Evolutionary conservation across 106 monocot species (phyloP).

Genomic region (Platanthera zijinensis): DNA sequence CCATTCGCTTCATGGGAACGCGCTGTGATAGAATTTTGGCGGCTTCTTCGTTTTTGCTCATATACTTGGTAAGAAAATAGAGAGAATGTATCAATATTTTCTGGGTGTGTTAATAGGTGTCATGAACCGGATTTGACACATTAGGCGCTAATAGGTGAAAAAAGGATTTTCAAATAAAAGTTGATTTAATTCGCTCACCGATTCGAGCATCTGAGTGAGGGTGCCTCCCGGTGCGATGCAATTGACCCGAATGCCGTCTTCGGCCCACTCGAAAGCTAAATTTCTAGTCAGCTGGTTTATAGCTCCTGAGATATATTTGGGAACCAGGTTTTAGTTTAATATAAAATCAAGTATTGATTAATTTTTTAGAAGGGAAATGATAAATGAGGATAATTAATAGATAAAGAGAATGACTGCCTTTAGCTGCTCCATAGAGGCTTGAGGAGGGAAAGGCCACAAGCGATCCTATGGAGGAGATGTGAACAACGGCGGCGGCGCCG

Average conservation of each 20-base stretch:
- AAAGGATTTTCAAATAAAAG: background rate
- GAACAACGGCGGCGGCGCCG: slow-evolving; percentile 6
- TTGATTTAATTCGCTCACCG: background rate
- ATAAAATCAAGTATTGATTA: too few species aligned
- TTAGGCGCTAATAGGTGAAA: too few species aligned
- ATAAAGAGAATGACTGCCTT: background rate
- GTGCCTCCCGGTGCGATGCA: slow-evolving; percentile 8
- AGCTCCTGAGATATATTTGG: background rate
- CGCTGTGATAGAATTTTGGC: background rate
- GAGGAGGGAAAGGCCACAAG: background rate
- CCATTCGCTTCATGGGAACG: slow-evolving; percentile 9
- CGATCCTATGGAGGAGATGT: slow-evolving; percentile 15
- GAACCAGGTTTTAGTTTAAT: background rate
- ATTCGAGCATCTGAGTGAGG: background rate
- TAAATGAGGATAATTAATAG: background rate
- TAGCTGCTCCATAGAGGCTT: slow-evolving; percentile 11
- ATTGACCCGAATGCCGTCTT: slow-evolving; percentile 8
- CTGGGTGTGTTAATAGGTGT: too few species aligned
- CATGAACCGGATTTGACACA: too few species aligned
- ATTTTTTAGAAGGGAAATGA: background rate
- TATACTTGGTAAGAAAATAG: background rate
- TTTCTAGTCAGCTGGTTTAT: slow-evolving; percentile 8
- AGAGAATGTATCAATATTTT: too few species aligned
- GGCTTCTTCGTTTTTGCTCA: background rate
- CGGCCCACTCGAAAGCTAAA: slow-evolving; percentile 13